Evolutionary conservation across 176 grass and related monocot genomes (phyloP).

Genomic region (Aegilops sharonensis): DNA sequence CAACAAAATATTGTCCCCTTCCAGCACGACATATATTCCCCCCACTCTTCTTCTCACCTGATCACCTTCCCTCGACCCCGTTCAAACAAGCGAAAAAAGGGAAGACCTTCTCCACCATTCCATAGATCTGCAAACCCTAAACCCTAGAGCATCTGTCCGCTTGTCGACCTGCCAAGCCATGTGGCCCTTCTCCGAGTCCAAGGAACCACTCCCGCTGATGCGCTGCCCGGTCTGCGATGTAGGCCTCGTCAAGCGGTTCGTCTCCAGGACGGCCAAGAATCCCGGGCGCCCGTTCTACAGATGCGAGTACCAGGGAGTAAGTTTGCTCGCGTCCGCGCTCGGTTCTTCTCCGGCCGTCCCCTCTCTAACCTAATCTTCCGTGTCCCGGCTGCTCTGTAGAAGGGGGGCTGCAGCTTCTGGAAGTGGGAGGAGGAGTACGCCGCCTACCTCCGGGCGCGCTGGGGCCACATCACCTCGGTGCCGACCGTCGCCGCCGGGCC

Average conservation of each 20-base stretch:
- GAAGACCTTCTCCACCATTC: neutral
- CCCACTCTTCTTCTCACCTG: neutral
- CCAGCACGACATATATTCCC: no score
- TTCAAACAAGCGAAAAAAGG: no score
- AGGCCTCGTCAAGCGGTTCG: neutral
- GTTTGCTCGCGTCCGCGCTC: neutral
- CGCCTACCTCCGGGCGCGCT: neutral
- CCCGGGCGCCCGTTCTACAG: neutral
- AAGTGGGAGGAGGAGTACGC: neutral
- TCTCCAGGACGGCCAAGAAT: constrained; percentile 8
- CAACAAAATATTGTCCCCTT: no score
- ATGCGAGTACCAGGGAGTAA: neutral
- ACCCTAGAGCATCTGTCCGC: neutral
- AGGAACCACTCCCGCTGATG: neutral
- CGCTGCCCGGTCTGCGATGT: neutral
- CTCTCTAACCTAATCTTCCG: neutral
- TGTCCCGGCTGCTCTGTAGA: neutral
- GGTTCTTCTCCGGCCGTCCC: neutral
- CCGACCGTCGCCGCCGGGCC: neutral
- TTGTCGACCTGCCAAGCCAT: no score
- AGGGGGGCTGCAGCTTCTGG: neutral
- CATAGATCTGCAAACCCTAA: neutral
- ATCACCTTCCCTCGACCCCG: no score
- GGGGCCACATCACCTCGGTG: neutral
- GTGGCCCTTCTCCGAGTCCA: neutral